Base-by-base conservation (phyloP, 163 green algal species). In the Smithsoniella earleae region DNA sequence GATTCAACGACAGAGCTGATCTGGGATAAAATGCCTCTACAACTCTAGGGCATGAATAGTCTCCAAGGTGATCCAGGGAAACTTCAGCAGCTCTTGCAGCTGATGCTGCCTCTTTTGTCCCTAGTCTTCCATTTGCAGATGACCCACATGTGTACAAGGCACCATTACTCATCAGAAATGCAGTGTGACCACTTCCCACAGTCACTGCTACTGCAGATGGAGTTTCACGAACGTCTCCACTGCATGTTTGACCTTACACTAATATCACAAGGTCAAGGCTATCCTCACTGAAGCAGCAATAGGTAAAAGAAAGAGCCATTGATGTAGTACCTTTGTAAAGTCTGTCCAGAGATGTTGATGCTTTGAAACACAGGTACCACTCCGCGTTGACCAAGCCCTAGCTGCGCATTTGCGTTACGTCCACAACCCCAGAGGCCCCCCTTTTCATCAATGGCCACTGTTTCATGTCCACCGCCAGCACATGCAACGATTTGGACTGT, bases 141-240 rank as follows among this genome's bases (percentile, higher is more conserved):
- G 25, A 43, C 16, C 58, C 58, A 69, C 58, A 69, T 5, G 58
- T 69, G 58, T 43, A 69, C 25, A 69, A 33, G 6, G 58, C 58
- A 25, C 58, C 58, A 69, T 69, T 69, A 33, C 58, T 69, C 58
- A 69, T 69, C 58, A 69, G 43, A 13, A 69, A 69, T 16, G 58
- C 58, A 10, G 58, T 69, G 58, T 69, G 58, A 36, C 25, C 22
- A 30, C 31, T 69, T 13, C 58, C 58, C 28, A 36, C 58, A 43
- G 31, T 30, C 3, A 69, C 58, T 33, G 58, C 58, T 31, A 69
- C 58, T 45, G 58, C 58, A 5, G 58, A 69, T 31, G 58, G 25
- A 43, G 58, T 25, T 22, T 69, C 58, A 0, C 58, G 58, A 13
- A 22, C 13, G 10, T 49, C 40, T 13, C 40, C 13, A 13, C 40